phyloP scores from a whole-genome alignment of 1,284 basidiomycete species.

The Earliella scabrosa region DNA sequence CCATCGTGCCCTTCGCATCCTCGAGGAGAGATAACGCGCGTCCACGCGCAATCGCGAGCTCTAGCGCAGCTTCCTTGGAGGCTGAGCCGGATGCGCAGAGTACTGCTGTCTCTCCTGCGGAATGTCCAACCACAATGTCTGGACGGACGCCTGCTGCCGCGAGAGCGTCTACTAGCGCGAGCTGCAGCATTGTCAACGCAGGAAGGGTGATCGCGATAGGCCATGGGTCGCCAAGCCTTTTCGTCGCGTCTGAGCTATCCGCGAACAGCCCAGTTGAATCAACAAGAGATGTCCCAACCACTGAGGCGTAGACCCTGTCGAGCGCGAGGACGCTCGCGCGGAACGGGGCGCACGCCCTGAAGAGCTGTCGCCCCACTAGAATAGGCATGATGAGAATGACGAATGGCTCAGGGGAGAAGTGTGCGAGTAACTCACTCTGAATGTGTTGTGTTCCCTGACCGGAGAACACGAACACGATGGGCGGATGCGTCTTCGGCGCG shows the following conservation, averaged over 20 bases:
- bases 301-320: conserved; percentile 36
- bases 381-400: not conserved
- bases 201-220: conserved; percentile 40
- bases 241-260: not conserved
- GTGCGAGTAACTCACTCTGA: conserved; percentile 29
- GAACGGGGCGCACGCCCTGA: conserved; percentile 39
- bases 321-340: conserved; percentile 39
- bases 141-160: conserved; percentile 39
- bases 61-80: conserved; percentile 40
- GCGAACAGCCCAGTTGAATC: conserved; percentile 38
- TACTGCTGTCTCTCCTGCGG: conserved; percentile 46
- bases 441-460: conserved; percentile 50
- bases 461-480: conserved; percentile 44
- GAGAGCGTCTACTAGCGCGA: conserved; percentile 47
- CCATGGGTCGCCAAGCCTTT: conserved; percentile 35
- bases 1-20: conserved; percentile 42
- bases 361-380: conserved; percentile 46
- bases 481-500: conserved; percentile 30
- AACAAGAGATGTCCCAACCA: conserved; percentile 40
- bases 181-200: conserved; percentile 46
- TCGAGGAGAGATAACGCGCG: conserved; percentile 40
- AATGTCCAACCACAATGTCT: conserved; percentile 44
- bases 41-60: conserved; percentile 44
- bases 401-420: not conserved
- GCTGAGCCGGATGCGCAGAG: conserved; percentile 47